These are phyloP conservation scores for Erysimum cheiranthoides DNA, from an alignment of 345 rosid species.

Conservation along the genomic window DNA sequence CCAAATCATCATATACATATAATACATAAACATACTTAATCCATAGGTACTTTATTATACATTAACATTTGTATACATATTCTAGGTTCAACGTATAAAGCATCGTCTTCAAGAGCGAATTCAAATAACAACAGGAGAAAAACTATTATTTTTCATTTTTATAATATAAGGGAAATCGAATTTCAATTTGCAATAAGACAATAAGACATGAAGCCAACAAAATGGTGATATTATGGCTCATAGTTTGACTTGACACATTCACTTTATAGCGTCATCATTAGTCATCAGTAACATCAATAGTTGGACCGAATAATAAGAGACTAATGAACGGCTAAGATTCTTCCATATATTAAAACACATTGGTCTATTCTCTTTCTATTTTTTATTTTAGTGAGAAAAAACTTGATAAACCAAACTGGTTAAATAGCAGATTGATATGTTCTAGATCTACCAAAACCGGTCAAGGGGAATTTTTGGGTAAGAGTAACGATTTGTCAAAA, in stretches of 20 bases:
- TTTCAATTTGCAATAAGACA: not conserved
- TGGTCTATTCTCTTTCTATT: not conserved
- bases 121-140: not conserved
- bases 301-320: not conserved
- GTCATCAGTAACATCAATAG: not conserved
- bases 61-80: slow-evolving; percentile 1
- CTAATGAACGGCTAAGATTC: not conserved
- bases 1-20: too few species aligned
- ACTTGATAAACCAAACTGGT: not conserved
- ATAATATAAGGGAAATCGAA: not conserved
- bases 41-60: not conserved
- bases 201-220: not conserved
- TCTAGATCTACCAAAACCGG: slow-evolving; percentile 52
- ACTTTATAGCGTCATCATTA: not conserved
- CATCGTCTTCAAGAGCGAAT: not conserved
- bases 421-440: not conserved
- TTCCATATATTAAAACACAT: slow-evolving; percentile 5
- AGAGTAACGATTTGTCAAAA: slow-evolving; percentile 54
- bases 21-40: not conserved
- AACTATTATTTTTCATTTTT: not conserved
- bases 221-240: not conserved
- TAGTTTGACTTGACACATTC: slow-evolving; percentile 18
- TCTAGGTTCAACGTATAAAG: not conserved
- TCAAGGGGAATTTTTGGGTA: slow-evolving; percentile 53
- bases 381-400: not conserved